Percentiles rank a stretch among this genome's conserved stretches.
These are phyloP conservation scores for Fusarium penzigii DNA, from an alignment of 2,329 filamentous ascomycete genomes.

Conservation along the genomic window DNA sequence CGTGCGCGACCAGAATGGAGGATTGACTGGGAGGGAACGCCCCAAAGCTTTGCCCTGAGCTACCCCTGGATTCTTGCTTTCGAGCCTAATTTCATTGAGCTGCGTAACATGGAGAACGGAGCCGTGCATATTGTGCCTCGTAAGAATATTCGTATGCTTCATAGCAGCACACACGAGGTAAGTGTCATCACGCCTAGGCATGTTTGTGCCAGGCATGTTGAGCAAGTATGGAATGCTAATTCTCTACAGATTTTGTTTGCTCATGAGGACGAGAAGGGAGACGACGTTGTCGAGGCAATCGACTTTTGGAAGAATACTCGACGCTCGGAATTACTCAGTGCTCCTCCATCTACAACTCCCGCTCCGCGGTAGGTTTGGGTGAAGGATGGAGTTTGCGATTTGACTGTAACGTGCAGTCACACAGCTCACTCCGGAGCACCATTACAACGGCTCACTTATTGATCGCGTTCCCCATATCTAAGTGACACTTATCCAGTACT, in stretches of 20 bases:
- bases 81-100: constrained; percentile 96
- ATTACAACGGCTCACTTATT: too few species aligned
- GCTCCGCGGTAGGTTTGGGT: constrained; percentile 10
- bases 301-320: constrained; percentile 87
- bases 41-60: constrained; percentile 88
- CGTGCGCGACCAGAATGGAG: constrained; percentile 93
- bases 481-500: too few species aligned
- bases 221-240: constrained; percentile 10
- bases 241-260: constrained; percentile 85
- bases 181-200: constrained; percentile 13
- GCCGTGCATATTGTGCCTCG: constrained; percentile 95
- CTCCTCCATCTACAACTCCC: constrained; percentile 17
- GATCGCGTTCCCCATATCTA: too few species aligned
- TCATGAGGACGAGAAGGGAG: constrained; percentile 92
- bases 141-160: constrained; percentile 96
- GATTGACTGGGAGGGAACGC: constrained; percentile 95
- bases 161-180: constrained; percentile 96
- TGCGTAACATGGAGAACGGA: constrained; percentile 91
- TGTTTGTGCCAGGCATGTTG: neutral
- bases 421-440: neutral
- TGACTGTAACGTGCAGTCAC: neutral
- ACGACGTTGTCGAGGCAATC: constrained; percentile 90
- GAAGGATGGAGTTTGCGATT: neutral
- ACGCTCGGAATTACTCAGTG: constrained; percentile 44
- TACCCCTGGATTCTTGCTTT: constrained; percentile 98